Evolutionary conservation across 1,284 basidiomycete genomes (phyloP).

Genomic region (Polyporus tsugae): DNA sequence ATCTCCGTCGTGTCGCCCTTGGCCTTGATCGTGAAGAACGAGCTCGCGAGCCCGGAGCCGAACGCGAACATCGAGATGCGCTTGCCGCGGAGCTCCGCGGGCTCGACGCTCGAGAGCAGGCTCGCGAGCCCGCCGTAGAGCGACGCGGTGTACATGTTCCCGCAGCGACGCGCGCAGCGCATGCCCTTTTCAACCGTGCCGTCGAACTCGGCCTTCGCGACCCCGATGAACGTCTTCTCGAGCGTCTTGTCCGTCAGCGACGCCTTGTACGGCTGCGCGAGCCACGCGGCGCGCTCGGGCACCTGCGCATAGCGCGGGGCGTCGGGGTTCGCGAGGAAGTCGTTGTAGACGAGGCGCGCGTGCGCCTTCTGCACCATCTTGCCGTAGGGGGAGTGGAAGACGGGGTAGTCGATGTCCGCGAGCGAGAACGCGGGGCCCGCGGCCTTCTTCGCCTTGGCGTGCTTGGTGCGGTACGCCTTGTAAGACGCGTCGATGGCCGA

Average conservation of each 20-base stretch:
- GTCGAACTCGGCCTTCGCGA: conserved; percentile 78
- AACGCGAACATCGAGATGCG: conserved; percentile 94
- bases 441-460: conserved; percentile 70
- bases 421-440: conserved; percentile 67
- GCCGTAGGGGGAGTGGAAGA: conserved; percentile 97
- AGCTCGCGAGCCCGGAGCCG: conserved; percentile 91
- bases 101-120: conserved; percentile 75
- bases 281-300: conserved; percentile 73
- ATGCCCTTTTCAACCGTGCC: conserved; percentile 80
- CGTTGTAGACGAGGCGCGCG: conserved; percentile 93
- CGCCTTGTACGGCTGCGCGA: conserved; percentile 71
- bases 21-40: conserved; percentile 89
- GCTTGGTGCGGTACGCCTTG: conserved; percentile 87
- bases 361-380: conserved; percentile 99
- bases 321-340: conserved; percentile 86
- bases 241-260: conserved; percentile 93
- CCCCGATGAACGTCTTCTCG: conserved; percentile 90
- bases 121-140: conserved; percentile 94
- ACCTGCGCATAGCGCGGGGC: conserved; percentile 81
- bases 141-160: conserved; percentile 99
- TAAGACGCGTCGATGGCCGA: conserved; percentile 94
- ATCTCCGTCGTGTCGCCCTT: conserved; percentile 89
- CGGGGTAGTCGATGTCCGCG: conserved; percentile 86
- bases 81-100: conserved; percentile 77
- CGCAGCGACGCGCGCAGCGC: conserved; percentile 87